Evolutionary conservation across 1,139 yeast genomes (phyloP), one percentile per base, ranked within the genome.

Genomic region (Kodamaea fungicola): DNA sequence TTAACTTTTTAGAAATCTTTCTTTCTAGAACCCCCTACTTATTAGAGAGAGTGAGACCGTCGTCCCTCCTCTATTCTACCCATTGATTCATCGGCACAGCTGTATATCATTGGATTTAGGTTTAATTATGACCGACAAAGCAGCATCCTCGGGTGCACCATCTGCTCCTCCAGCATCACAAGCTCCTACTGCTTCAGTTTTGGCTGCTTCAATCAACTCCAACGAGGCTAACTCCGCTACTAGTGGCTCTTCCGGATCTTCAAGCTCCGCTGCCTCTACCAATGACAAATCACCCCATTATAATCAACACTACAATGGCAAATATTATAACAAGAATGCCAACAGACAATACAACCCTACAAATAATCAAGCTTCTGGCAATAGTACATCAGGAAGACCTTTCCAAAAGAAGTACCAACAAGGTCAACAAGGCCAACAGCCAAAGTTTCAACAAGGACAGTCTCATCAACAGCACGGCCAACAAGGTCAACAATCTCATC

Each of bases 221-320:
- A 8, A 12, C 12, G 30, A 12, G 7, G 26, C 12, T 8, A 12
- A 10, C 13, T 31, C 31, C 9, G 32, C 38, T 8, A 28, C 38
- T 24, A 8, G 34, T 13, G 34, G 28, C 23, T 26, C 41, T 10
- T 26, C 43, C 10, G 34, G 37, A 7, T 23, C 37, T 12, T 19
- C 35, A 8, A 30, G 21, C 38, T 33, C 29, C 27, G 26, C 35
- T 21, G 37, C 33, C 13, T 16, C 24, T 24, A 34, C 32, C 23
- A 32, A 30, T 42, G 39, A 45, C 43, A 43, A 44, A 37, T 47
- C 42, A 30, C 39, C 35, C 25, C 34, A 41, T 42, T 38, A 40
- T 32, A 38, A 36, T 36, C 36, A 40, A 26, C 29, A 40, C 37
- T 34, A 38, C 37, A 35, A 33, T 32, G 28, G 31, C 31, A 38